Evolutionary conservation across 768 basidiomycete genomes (phyloP).

Genomic region (Suillus bovinus): DNA sequence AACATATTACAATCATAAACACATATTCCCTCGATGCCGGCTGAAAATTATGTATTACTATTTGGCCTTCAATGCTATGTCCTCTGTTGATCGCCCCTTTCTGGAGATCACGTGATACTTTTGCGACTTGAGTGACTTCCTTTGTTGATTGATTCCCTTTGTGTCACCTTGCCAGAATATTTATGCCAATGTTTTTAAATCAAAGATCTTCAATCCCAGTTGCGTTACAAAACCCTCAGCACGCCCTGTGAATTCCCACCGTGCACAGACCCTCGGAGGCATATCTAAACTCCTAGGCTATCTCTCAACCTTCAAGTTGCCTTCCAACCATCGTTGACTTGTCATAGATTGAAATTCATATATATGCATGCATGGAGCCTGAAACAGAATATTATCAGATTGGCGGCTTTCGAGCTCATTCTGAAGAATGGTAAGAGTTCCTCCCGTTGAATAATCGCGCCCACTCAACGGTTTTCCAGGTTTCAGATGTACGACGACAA

Average conservation of each 20-base stretch:
- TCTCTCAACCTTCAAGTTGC: background rate
- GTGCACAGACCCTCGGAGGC: background rate
- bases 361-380: slow-evolving; percentile 1
- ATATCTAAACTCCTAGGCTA: background rate
- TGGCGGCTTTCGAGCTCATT: slow-evolving; percentile 29
- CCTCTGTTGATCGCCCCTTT: background rate
- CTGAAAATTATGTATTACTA: background rate
- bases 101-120: background rate
- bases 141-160: slow-evolving; percentile 1
- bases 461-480: slow-evolving; percentile 15
- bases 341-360: background rate
- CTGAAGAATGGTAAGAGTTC: slow-evolving; percentile 24
- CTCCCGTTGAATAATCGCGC: background rate
- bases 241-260: background rate
- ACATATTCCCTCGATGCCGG: background rate
- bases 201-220: background rate
- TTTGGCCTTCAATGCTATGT: background rate
- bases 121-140: background rate
- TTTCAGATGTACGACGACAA: slow-evolving; percentile 38
- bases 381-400: slow-evolving; percentile 29
- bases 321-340: background rate
- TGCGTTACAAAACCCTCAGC: background rate
- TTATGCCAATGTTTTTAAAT: background rate
- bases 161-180: background rate
- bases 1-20: background rate